Evolutionary conservation across 495 filamentous ascomycete genomes (phyloP), one percentile per base, ranked within the genome.

Genomic region (Symbiotaphrina buchneri): DNA sequence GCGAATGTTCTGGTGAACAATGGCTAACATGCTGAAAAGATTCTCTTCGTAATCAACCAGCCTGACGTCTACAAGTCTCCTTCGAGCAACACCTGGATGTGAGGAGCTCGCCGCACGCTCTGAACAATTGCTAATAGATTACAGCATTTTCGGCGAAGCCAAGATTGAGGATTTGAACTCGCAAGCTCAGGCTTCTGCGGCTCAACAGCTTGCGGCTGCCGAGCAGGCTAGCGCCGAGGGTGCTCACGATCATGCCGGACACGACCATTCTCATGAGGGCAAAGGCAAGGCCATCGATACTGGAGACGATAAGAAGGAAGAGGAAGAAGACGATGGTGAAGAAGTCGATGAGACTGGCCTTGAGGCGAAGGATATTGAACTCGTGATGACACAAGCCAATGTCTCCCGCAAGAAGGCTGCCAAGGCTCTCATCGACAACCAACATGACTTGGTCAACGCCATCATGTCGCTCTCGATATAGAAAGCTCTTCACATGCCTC

Each of bases 131-230:
- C 25, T 38, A 26, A 46, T 35, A n/a, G 31, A 17, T 6, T n/a
- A 15, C 32, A 97, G 87, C 58, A 91, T 99, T 60, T 99, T 99
- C 56, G 87, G 87, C 53, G 87, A 99, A 64, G 90, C 90, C 51
- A 99, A 99, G 76, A 99, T 90, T 47, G 90, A 99, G 65, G 90
- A 99, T 59, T 63, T 95, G 44, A 95, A 93, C 71, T 83, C 85
- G 47, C 79, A 82, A 49, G 85, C 87, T 45, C 85, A 92, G 63
- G 78, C 82, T 47, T 75, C 73, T 45, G 84, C 82, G 41, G 85
- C 83, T 40, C 79, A 91, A 56, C 77, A 85, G 59, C 72, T 92
- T 34, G 74, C 83, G 42, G 67, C 63, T 52, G 70, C 71, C 31
- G 64, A 76, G 47, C 52, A 52, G 36, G 56, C 38, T 28, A 53